Evolutionary conservation across 305 asterid genomes (phyloP).

Genomic region (Solanum chacoense): DNA sequence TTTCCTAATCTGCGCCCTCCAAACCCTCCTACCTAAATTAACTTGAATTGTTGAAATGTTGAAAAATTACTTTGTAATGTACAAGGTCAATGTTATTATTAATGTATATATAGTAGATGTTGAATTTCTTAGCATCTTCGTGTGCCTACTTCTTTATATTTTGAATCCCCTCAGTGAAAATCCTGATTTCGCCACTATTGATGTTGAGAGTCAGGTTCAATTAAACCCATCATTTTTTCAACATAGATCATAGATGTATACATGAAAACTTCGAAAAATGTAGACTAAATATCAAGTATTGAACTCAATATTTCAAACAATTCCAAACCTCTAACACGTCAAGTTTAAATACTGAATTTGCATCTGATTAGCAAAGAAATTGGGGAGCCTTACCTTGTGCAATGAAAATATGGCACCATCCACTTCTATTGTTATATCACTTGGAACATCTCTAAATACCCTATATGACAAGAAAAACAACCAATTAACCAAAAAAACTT

Average conservation of each 20-base stretch:
- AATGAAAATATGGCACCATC: slow-evolving; percentile 53
- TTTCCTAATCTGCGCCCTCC: not conserved
- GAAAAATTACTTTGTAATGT: not conserved
- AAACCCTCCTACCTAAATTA: not conserved
- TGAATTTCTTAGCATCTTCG: not conserved
- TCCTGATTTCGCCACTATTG: not conserved
- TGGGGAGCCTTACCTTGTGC: slow-evolving; percentile 47
- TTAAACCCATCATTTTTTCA: not conserved
- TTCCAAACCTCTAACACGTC: not conserved
- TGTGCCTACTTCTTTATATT: not conserved
- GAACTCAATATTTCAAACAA: not conserved
- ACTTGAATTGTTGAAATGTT: not conserved
- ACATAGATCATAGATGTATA: not conserved
- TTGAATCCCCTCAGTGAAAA: not conserved
- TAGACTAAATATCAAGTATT: not conserved
- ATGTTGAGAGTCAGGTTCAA: not conserved
- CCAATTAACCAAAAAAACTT: not conserved
- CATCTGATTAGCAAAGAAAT: not conserved
- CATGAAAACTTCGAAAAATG: not conserved
- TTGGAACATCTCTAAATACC: slow-evolving; percentile 85
- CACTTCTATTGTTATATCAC: slow-evolving; percentile 70
- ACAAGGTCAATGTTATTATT: not conserved
- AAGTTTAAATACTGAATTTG: not conserved
- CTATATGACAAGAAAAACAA: slow-evolving; percentile 19
- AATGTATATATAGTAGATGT: not conserved